Conservation (phyloP, 345 rosid species). For the Brassica cretica region DNA sequence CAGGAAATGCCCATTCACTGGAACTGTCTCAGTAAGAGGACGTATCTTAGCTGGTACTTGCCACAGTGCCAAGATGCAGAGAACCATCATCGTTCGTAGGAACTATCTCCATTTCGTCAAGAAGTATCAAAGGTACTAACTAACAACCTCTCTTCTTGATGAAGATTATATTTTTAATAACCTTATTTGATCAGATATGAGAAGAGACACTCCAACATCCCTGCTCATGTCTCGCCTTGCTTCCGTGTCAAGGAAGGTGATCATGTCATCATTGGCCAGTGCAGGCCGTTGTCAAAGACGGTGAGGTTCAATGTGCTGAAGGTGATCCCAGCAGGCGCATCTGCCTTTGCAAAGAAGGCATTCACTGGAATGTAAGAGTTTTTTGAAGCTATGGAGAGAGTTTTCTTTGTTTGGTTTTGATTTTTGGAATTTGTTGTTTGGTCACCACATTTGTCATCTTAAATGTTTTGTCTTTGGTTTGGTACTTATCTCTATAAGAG, state of each 20-base stretch:
- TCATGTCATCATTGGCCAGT: constrained; percentile 69
- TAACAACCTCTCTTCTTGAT: neutral
- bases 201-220: constrained; percentile 78
- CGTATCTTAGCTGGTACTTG: constrained; percentile 93
- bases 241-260: constrained; percentile 83
- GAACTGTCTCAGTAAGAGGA: constrained; percentile 85
- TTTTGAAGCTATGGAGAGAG: neutral
- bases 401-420: constrained; percentile 10
- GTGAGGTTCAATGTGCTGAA: constrained; percentile 77
- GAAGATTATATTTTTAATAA: neutral
- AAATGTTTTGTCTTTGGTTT: neutral
- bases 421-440: constrained; percentile 17
- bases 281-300: constrained; percentile 86
- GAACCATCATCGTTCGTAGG: constrained; percentile 86
- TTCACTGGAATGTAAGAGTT: constrained; percentile 53
- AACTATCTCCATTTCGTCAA: constrained; percentile 88
- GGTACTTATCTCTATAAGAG: neutral
- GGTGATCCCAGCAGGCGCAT: constrained; percentile 81
- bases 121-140: constrained; percentile 77
- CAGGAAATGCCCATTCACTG: constrained; percentile 89
- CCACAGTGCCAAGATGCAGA: constrained; percentile 91
- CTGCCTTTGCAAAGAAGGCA: constrained; percentile 70
- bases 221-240: constrained; percentile 69
- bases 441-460: neutral
- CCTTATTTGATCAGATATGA: constrained; percentile 48